Conservation (phyloP, 1,139 yeast genomes). For the Candida frijolesensis region DNA sequence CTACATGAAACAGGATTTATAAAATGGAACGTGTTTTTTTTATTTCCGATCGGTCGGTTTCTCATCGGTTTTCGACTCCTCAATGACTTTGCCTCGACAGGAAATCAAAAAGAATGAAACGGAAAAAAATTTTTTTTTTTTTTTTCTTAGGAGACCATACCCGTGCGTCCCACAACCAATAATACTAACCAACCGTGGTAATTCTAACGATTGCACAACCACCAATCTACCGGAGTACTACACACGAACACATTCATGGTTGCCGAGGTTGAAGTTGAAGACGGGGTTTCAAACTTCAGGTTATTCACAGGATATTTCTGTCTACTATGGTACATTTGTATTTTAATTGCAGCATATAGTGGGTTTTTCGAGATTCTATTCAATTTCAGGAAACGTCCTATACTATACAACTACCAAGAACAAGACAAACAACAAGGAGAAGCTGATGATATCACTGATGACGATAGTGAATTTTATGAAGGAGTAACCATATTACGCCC, state of each 20-base stretch:
- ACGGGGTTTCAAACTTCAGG: conserved; percentile 8
- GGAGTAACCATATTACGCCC: conserved; percentile 86
- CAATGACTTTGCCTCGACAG: too few species aligned
- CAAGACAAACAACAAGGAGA: background rate
- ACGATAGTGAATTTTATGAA: conserved; percentile 30
- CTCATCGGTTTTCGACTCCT: too few species aligned
- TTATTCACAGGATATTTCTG: conserved; percentile 19
- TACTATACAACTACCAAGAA: conserved; percentile 8
- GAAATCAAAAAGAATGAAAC: too few species aligned
- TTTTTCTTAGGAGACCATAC: too few species aligned
- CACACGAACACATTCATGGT: background rate
- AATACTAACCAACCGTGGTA: too few species aligned
- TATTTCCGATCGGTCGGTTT: too few species aligned
- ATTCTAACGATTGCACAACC: too few species aligned
- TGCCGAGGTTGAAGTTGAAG: background rate
- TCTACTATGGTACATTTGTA: conserved; percentile 47
- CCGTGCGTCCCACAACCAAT: too few species aligned
- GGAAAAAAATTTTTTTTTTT: too few species aligned
- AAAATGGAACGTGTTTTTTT: too few species aligned
- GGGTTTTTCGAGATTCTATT: conserved; percentile 51
- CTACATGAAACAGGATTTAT: too few species aligned
- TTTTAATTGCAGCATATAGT: conserved; percentile 42
- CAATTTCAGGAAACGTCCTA: conserved; percentile 35
- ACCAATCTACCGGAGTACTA: background rate
- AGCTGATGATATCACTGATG: background rate